A percentile compares a stretch with the other conserved stretches of the same genome.
Evolutionary conservation across 805 yeast genomes (phyloP).

Genomic region (Jamesozyma rosinii): DNA sequence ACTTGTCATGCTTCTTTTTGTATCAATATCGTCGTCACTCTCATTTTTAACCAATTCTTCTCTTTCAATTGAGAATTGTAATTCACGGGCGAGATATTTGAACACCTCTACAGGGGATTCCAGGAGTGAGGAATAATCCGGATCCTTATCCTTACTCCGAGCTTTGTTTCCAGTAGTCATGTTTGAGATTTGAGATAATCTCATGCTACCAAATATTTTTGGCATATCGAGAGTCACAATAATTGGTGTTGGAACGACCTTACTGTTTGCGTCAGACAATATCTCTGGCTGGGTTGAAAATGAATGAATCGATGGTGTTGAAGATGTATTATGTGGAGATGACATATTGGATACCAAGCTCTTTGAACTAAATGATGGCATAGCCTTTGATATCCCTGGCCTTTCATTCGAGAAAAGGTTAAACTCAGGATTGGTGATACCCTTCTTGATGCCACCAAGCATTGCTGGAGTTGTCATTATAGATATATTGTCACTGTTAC

Average conservation of each 20-base stretch:
- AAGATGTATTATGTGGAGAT: conserved; percentile 7
- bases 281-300: conserved; percentile 7
- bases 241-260: conserved; percentile 8
- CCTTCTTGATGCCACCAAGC: conserved; percentile 8
- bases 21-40: conserved; percentile 11
- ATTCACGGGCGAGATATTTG: conserved; percentile 27
- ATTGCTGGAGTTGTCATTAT: not conserved
- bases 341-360: conserved; percentile 5
- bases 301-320: conserved; percentile 10
- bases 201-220: conserved; percentile 22
- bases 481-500: not conserved
- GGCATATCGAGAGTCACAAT: conserved; percentile 26
- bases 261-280: conserved; percentile 1
- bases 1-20: not conserved
- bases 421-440: conserved; percentile 13
- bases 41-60: conserved; percentile 1
- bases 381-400: conserved; percentile 9
- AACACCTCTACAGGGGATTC: conserved; percentile 28
- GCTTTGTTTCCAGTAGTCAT: not conserved
- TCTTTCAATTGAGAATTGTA: conserved; percentile 23
- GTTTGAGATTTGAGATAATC: conserved; percentile 11
- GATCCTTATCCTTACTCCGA: conserved; percentile 4
- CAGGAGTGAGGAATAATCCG: conserved; percentile 8
- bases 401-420: conserved; percentile 11
- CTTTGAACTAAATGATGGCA: conserved; percentile 14